Percentiles rank a stretch among this genome's conserved stretches.
Conservation (phyloP, 306 rosid species). For the Myrica gale region DNA sequence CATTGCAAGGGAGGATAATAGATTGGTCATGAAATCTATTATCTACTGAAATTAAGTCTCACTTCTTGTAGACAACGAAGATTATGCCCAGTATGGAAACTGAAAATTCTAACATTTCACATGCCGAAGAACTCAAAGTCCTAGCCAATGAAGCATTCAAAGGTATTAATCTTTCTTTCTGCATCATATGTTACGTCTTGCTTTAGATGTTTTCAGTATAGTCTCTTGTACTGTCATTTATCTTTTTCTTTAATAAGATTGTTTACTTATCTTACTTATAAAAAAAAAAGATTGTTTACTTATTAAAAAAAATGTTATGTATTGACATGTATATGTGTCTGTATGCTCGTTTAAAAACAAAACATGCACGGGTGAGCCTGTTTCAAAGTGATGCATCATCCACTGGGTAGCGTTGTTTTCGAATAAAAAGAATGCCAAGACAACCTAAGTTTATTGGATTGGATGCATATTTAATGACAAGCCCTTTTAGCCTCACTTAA, state of each 20-base stretch:
- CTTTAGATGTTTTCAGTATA: too few relatives aligned
- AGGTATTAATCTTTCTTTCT: slow-evolving; percentile 46
- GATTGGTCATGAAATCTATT: slow-evolving; percentile 25
- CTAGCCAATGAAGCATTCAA: slow-evolving; percentile 84
- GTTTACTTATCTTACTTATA: too few relatives aligned
- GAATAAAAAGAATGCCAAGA: slow-evolving; percentile 5
- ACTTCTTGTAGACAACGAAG: slow-evolving; percentile 30
- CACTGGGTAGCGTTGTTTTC: slow-evolving; percentile 15
- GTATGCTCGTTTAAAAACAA: neutral
- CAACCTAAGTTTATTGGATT: slow-evolving; percentile 11
- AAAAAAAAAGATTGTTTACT: too few relatives aligned
- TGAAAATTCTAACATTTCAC: slow-evolving; percentile 44
- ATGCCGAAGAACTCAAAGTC: slow-evolving; percentile 74
- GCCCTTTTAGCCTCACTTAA: neutral
- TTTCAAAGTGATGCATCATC: neutral
- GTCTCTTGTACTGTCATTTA: too few relatives aligned
- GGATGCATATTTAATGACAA: slow-evolving; percentile 8
- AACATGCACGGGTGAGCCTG: neutral
- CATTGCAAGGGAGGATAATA: slow-evolving; percentile 17
- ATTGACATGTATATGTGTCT: neutral
- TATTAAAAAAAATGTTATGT: too few relatives aligned
- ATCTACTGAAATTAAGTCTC: slow-evolving; percentile 33
- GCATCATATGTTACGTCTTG: neutral
- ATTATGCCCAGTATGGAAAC: slow-evolving; percentile 55
- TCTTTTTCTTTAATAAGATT: too few relatives aligned